A percentile compares a stretch with the other conserved stretches of the same genome.
These are phyloP conservation scores for Licmophora abbreviata DNA, from an alignment of 108 stramenopile species.

Conservation along the genomic window DNA sequence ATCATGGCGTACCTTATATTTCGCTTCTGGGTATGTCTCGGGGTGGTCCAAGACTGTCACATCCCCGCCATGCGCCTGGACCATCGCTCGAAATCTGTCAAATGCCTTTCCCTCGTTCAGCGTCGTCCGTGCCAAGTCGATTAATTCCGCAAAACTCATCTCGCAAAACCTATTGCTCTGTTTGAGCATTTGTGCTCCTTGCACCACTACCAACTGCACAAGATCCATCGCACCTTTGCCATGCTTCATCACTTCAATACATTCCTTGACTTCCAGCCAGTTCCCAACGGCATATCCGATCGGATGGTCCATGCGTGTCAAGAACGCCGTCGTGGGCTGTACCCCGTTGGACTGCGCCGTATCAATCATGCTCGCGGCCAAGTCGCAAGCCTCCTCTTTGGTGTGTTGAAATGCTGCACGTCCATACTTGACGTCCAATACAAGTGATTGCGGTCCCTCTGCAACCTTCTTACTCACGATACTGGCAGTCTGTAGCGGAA, in stretches of 20 bases:
- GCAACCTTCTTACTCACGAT: constrained; percentile 86
- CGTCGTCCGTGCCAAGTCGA: constrained; percentile 28
- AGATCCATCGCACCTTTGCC: constrained; percentile 31
- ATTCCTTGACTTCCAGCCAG: constrained; percentile 76
- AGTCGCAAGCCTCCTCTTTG: constrained; percentile 41
- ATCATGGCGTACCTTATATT: too few species aligned
- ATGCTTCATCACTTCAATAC: constrained; percentile 53
- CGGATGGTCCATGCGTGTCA: constrained; percentile 73
- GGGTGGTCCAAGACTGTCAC: constrained; percentile 21
- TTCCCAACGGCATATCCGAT: constrained; percentile 74
- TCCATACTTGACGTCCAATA: constrained; percentile 79
- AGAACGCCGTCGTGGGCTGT: constrained; percentile 53
- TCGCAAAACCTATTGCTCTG: constrained; percentile 29
- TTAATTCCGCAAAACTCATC: constrained; percentile 27
- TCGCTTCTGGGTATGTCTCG: constrained; percentile 20
- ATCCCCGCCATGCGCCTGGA: constrained; percentile 72
- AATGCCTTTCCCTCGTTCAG: constrained; percentile 53
- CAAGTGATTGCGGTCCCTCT: constrained; percentile 64
- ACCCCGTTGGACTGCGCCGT: constrained; percentile 67
- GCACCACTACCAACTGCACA: constrained; percentile 42
- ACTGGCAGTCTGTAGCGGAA: constrained; percentile 66
- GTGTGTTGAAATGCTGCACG: constrained; percentile 49
- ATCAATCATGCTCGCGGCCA: constrained; percentile 56
- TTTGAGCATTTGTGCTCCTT: constrained; percentile 72
- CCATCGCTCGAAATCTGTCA: constrained; percentile 64